Evolutionary conservation across 352 stramenopile genomes (phyloP), one percentile per base, ranked within the genome.

Genomic region (Phytophthora agathidicida): DNA sequence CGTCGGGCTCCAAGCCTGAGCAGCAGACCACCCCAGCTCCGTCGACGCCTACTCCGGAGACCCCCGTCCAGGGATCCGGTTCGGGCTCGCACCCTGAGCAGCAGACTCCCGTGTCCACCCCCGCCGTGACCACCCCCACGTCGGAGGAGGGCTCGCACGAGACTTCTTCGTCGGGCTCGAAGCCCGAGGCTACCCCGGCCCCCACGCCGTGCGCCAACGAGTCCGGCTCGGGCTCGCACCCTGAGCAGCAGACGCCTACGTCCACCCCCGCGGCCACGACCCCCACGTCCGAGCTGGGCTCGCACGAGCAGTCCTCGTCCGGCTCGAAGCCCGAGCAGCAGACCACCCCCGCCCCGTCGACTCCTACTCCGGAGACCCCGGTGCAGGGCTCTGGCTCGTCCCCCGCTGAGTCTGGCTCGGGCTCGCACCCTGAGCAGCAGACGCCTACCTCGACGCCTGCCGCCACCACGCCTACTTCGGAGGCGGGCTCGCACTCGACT

Each of bases 41-140:
- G 0, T 22, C 36, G 2, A 49, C 44, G 7, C 38, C 55, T 22
- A 44, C 36, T 14, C n/a, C 45, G 9, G 44, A 65, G 17, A n/a
- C n/a, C n/a, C n/a, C n/a, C n/a, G n/a, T n/a, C n/a, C 10, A 45
- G 36, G 47, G 47, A 1, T 57, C 36, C 8, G 49, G 37, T 3
- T 59, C 49, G 3, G 41, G 52, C 13, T 53, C 52, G 31, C 23
- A 36, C 28, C 31, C 52, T 14, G 37, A 36, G 43, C 32, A 62
- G 53, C 24, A 54, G 33, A 62, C 32, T 1, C 17, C 55, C 37
- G 47, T 23, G 1, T 39, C 58, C 7, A 67, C 58, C 0, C 44
- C 59, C 9, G 51, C 46, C 11, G 26, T 36, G 0, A 46, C 60
- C 2, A 63, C 39, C 17, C 46, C 46, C 1, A 54, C 46, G 7